phyloP scores from a whole-genome alignment of 495 filamentous ascomycete species.

The Letharia lupina region DNA sequence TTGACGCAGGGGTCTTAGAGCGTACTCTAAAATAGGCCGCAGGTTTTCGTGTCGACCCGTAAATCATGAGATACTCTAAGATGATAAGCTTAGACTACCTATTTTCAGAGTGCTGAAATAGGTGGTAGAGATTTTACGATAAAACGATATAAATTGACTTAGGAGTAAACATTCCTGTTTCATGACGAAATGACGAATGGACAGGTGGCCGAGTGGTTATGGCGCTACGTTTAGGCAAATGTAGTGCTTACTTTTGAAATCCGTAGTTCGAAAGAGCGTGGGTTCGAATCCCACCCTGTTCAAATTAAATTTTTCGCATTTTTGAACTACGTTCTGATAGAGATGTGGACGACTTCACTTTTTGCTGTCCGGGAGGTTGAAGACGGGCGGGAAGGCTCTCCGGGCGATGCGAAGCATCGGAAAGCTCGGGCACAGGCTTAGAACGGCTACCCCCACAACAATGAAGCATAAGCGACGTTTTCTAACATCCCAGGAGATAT shows the following conservation, averaged over 20 bases:
- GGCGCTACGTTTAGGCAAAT: slow-evolving; percentile 28
- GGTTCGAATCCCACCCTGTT: slow-evolving; percentile 50
- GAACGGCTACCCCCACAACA: not conserved
- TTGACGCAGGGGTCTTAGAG: no score
- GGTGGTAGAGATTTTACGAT: no score
- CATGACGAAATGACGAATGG: not conserved
- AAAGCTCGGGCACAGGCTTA: not conserved
- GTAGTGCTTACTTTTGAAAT: slow-evolving; percentile 14
- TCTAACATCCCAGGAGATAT: no score
- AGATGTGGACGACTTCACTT: no score
- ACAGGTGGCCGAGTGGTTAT: slow-evolving; percentile 28
- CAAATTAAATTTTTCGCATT: slow-evolving; percentile 18
- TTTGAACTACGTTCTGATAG: not conserved
- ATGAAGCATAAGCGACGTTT: no score
- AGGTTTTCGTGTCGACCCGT: no score
- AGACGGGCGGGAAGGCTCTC: not conserved
- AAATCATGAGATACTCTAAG: no score
- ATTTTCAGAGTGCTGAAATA: no score
- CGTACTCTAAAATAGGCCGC: no score
- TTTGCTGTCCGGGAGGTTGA: no score
- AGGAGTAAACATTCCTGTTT: not conserved
- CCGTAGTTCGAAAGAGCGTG: slow-evolving; percentile 40
- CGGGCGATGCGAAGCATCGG: not conserved
- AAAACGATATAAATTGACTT: slow-evolving; percentile 10
- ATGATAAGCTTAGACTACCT: no score